Conservation (phyloP, 768 basidiomycete species). For the Leccinum variicolor region DNA sequence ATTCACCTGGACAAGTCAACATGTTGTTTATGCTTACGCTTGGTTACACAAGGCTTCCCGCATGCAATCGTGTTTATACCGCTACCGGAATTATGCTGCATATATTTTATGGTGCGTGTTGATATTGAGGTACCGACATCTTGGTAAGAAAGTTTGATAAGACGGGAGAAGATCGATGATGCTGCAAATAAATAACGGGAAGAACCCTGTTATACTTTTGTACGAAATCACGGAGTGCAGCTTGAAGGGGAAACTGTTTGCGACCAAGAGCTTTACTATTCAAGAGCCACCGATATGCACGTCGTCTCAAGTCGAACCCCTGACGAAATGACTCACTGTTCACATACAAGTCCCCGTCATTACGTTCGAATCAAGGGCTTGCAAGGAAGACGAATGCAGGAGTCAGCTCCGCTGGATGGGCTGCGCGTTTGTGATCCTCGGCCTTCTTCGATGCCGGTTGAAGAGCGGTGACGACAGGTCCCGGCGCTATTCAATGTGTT, state of each 20-base stretch:
- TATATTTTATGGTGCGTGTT: not conserved
- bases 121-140: not conserved
- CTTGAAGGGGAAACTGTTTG: not conserved
- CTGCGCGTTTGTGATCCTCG: constrained; percentile 46
- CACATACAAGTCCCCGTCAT: constrained; percentile 38
- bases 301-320: constrained; percentile 2
- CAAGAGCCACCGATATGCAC: constrained; percentile 9
- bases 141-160: constrained; percentile 10
- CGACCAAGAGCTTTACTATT: constrained; percentile 6
- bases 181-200: not conserved
- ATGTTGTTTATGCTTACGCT: not conserved
- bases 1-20: not conserved
- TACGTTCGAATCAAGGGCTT: constrained; percentile 35
- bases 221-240: not conserved
- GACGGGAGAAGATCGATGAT: constrained; percentile 1
- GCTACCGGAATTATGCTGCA: not conserved
- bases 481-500: constrained; percentile 44
- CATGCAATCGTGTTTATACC: constrained; percentile 1
- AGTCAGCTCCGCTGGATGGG: constrained; percentile 51
- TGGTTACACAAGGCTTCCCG: not conserved
- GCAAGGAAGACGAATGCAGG: constrained; percentile 58
- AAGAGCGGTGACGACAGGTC: constrained; percentile 56
- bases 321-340: constrained; percentile 17
- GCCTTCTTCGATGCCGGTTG: constrained; percentile 50
- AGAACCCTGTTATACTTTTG: constrained; percentile 4